Evolutionary conservation across 148 eudicot genomes (phyloP), one percentile per base, ranked within the genome.

Genomic region (Dysphania ambrosioides): DNA sequence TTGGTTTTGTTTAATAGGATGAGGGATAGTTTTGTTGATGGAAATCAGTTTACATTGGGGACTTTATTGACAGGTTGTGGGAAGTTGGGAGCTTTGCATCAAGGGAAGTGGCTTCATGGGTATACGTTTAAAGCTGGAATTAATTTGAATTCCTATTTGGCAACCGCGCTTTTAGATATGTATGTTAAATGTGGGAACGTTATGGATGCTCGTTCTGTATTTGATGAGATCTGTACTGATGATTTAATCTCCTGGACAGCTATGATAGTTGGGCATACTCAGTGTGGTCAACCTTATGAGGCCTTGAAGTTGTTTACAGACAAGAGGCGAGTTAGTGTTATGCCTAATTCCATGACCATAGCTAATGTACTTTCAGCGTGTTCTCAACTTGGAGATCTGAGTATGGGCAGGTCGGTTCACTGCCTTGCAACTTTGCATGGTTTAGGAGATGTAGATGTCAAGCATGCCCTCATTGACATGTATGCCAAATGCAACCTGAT

Each of bases 101-200:
- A 93, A 78, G 98, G 98, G 63, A 93, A 83, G 70, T 93, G 97
- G 97, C 81, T 88, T 77, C 98, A 91, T 75, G 97, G 98, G 64
- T 83, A 79, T 74, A 18, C 87, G 62, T 83, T 89, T 40, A 93
- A 89, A 83, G 83, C 76, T 35, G 93, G 91, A 35, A 85, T 86
- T 34, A 62, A 78, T 80, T 35, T 83, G 56, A 82, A 84, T 84
- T 73, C 88, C 15, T 78, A 78, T 71, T 74, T 93, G 55, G 78
- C 85, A 21, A 81, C 92, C 6, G 72, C 89, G 65, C 84, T 93
- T 75, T 70, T 89, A 40, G 94, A 93, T 72, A 85, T 93, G 98
- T 93, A 93, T 79, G 79, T 85, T 63, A 93, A 93, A 74, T 88
- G 94, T 70, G 75, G 86, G 66, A 79, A 70, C 42, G 66, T 88